Evolutionary conservation across 768 basidiomycete species (phyloP), one percentile per base, ranked within the genome.

Genomic region (Chalciporus piperatus): DNA sequence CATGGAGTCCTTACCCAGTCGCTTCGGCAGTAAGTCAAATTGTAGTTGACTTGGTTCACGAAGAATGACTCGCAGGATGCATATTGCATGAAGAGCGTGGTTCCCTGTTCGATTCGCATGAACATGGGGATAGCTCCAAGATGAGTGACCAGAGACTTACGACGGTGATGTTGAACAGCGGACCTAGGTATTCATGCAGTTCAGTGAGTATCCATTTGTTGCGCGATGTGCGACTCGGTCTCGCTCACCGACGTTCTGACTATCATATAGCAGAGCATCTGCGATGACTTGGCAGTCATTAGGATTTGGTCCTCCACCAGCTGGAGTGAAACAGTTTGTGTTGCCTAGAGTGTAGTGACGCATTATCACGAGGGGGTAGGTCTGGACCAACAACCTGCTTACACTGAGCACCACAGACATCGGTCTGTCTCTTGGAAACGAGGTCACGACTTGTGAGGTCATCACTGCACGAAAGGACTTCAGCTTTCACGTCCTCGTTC

Each of bases 281-380:
- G 76, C 72, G 51, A 81, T 79, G 46, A 79, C 66, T 59, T 72
- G 64, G 54, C 75, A 78, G 17, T 80, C 76, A 50, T 74, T 73
- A 3, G 75, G 74, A 61, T 76, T 65, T 1, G 77, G 78, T 28
- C 76, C 78, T 58, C 76, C 76, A 17, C 75, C 76, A 2, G 74
- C 56, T 3, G 75, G 74, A 10, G 58, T 51, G 69, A 77, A 80
- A 68, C 76, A 80, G 61, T 75, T 73, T 6, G 71, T 75, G 51
- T 53, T 63, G 54, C 75, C 74, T 40, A 45, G 8, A 25, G 11
- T 0, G 39, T 14, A 19, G 19, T 11, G 14, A 22, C 20, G 23
- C 12, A 43, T 19, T 28, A 28, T 8, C n/a, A 42, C 30, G 16
- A 19, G 25, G 28, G 27, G 8, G 32, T 9, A 28, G 47, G 19